Percentiles rank a stretch among this genome's conserved stretches.
Conservation (phyloP, 305 asterid genomes). For the Rubia peregrina region DNA sequence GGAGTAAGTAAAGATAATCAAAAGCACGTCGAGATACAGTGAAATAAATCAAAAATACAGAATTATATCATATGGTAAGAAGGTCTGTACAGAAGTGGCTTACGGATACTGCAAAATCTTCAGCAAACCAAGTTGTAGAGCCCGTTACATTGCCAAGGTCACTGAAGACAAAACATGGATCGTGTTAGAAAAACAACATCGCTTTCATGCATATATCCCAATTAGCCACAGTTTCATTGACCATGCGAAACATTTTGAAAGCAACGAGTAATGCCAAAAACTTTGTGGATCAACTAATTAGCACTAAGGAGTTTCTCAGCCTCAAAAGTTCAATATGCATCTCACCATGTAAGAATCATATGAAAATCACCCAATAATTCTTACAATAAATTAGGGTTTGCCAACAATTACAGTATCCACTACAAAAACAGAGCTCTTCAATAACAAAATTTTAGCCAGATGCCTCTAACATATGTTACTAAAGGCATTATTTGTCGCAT, state of each 20-base stretch:
- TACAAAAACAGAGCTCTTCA: no score
- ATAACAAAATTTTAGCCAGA: no score
- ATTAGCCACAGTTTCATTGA: slow-evolving; percentile 78
- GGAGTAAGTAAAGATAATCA: neutral
- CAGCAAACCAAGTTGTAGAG: slow-evolving; percentile 79
- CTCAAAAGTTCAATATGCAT: neutral
- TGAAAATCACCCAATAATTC: no score
- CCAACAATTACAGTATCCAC: no score
- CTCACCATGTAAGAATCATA: neutral
- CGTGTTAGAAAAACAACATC: slow-evolving; percentile 8
- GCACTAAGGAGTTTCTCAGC: neutral
- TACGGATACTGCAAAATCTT: slow-evolving; percentile 97
- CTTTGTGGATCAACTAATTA: neutral
- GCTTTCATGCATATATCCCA: slow-evolving; percentile 37
- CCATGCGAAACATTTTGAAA: slow-evolving; percentile 91
- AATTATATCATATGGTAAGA: neutral
- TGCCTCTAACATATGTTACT: no score
- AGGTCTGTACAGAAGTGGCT: slow-evolving; percentile 23
- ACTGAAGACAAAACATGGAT: slow-evolving; percentile 31
- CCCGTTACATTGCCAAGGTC: slow-evolving; percentile 97
- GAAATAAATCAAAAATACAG: neutral
- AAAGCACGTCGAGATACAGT: neutral
- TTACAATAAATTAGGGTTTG: no score
- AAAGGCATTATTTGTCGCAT: no score
- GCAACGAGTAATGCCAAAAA: slow-evolving; percentile 54